Conservation (phyloP, 805 yeast species). For the Kluyveromyces nonfermentans region DNA sequence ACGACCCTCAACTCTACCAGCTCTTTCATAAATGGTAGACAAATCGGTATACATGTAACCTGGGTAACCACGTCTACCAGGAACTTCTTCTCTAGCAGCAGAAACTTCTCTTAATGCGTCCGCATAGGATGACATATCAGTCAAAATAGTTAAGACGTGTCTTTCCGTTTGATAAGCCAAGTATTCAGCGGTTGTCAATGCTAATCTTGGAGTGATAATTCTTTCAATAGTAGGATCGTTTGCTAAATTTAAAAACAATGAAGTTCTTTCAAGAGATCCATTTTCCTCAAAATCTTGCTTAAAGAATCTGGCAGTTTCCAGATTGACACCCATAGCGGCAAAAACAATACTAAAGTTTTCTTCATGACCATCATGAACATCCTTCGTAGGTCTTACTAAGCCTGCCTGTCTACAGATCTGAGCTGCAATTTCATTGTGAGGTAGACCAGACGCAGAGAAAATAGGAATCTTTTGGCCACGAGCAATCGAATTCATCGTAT, state of each 20-base stretch:
- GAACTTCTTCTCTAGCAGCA: conserved; percentile 99
- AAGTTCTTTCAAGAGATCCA: conserved; percentile 96
- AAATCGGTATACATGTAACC: conserved; percentile 99
- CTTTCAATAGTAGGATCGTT: conserved; percentile 99
- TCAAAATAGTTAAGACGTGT: conserved; percentile 93
- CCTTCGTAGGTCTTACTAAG: conserved; percentile 97
- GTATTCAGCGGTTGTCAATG: conserved; percentile 96
- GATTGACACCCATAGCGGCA: conserved; percentile 99
- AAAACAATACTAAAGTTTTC: conserved; percentile 98
- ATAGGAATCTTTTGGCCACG: conserved; percentile 99
- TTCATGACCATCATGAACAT: conserved; percentile 99
- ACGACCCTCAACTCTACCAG: conserved; percentile 99
- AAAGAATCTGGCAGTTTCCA: conserved; percentile 97
- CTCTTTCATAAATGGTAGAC: conserved; percentile 98
- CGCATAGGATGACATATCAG: conserved; percentile 99
- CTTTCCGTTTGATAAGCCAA: conserved; percentile 98
- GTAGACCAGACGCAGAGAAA: conserved; percentile 98
- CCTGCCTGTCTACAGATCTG: conserved; percentile 99
- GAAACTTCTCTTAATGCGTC: conserved; percentile 99
- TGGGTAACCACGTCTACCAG: conserved; percentile 99
- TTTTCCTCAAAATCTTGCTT: conserved; percentile 99
- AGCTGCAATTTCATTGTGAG: conserved; percentile 99
- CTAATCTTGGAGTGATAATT: conserved; percentile 98
- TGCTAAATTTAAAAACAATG: conserved; percentile 93
- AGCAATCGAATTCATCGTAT: conserved; percentile 98